Base-by-base conservation (phyloP, 73 alveolate species). In the Durusdinium trenchii region DNA sequence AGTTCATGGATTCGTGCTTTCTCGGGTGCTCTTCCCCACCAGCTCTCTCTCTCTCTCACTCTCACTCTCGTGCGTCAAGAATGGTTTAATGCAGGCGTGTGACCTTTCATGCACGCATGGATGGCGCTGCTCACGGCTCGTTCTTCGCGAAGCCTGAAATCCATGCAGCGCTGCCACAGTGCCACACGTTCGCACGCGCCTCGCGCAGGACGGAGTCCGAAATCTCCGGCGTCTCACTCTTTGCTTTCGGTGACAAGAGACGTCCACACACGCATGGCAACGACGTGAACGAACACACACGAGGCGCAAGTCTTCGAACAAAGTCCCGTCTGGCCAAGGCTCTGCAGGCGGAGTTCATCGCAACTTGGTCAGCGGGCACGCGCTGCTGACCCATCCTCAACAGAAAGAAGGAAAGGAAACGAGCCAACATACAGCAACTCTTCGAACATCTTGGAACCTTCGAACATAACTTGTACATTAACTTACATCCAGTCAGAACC, bases 331-430 rank as follows among this genome's bases (percentile, higher is more conserved):
- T 3, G 23, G 85, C 85, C 85, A 6, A 75, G 85, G 38, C 36
- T 5, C 89, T 28, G 42, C 93, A 47, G 9, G 62, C 93, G 50
- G 52, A 32, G 51, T 83, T 83, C 93, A 50, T 47, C 40, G 62
- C 93, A 47, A 83, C 40, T 35, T 35, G 75, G n/a, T 83, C 93
- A 35, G 35, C 32, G 3, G n/a, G 40, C 52, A 83, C 73, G 16
- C 93, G 93, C 36, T 83, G 64, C 75, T 83, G 93, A 38, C 73
- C 93, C 93, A 83, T 83, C 93, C 89, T 78, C 64, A 6, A 6
- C 47, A 30, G 26, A 16, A 3, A 6, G 46, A 36, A 5, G 26
- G 28, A 28, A 71, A 20, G n/a, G 6, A 30, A 20, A n/a, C n/a
- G n/a, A n/a, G n/a, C n/a, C n/a, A n/a, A n/a, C n/a, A n/a, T n/a